Evolutionary conservation across 306 rosid genomes (phyloP).

Genomic region (Abrus pulchellus): DNA sequence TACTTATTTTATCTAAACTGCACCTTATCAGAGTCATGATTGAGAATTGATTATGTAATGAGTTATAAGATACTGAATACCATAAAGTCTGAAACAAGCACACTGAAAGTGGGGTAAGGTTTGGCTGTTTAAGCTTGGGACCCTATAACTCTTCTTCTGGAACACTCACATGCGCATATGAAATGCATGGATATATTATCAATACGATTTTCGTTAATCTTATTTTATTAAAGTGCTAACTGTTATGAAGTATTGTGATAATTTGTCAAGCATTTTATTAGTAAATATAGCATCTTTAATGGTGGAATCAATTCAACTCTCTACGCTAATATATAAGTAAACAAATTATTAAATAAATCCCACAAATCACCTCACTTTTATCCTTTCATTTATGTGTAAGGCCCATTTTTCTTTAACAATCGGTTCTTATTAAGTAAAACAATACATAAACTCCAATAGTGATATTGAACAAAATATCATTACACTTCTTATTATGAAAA

Average conservation of each 20-base stretch:
- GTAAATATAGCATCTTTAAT: background rate
- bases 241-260: background rate
- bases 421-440: no score
- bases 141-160: slow-evolving; percentile 22
- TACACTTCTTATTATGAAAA: no score
- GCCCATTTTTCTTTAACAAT: background rate
- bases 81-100: background rate
- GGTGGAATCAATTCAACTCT: background rate
- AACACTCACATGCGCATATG: slow-evolving; percentile 32
- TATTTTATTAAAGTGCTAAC: slow-evolving; percentile 1
- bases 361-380: background rate
- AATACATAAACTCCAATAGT: no score
- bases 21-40: background rate
- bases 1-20: no score
- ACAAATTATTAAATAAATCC: background rate
- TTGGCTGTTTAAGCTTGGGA: slow-evolving; percentile 3
- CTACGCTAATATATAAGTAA: background rate
- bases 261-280: background rate
- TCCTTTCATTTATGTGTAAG: background rate
- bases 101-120: slow-evolving; percentile 19
- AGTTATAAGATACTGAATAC: background rate
- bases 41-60: slow-evolving; percentile 4
- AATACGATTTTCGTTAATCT: slow-evolving; percentile 2
- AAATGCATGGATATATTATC: background rate
- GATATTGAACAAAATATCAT: no score